phyloP scores from a whole-genome alignment of 768 basidiomycete genomes.

The Hygrocybe punicea region DNA sequence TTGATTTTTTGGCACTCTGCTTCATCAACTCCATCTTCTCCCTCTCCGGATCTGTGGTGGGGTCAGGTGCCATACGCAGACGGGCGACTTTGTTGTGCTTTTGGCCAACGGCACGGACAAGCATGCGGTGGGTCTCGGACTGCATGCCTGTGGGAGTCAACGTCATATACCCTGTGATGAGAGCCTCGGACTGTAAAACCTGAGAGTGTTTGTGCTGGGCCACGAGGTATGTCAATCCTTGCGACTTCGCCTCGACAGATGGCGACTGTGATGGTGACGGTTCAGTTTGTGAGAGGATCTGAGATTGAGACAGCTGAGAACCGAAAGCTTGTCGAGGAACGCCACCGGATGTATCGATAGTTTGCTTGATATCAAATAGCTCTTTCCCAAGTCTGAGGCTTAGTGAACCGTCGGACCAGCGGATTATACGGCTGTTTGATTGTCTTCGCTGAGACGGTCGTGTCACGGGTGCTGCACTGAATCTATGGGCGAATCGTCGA shows the following conservation, averaged over 20 bases:
- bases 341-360: conserved; percentile 72
- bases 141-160: conserved; percentile 88
- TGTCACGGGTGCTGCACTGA: neutral
- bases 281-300: conserved; percentile 5
- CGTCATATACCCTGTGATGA: conserved; percentile 78
- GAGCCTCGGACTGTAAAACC: conserved; percentile 81
- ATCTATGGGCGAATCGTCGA: neutral
- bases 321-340: conserved; percentile 57
- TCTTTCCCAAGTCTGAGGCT: conserved; percentile 92
- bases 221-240: conserved; percentile 84
- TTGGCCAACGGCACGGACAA: conserved; percentile 82
- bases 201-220: conserved; percentile 84
- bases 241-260: conserved; percentile 44
- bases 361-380: conserved; percentile 84
- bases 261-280: conserved; percentile 30
- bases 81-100: conserved; percentile 80
- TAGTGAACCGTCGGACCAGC: conserved; percentile 93
- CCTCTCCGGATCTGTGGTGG: conserved; percentile 70
- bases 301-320: conserved; percentile 41
- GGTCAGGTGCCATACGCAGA: conserved; percentile 76
- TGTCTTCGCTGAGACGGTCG: conserved; percentile 57
- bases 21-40: conserved; percentile 67
- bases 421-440: conserved; percentile 86
- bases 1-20: conserved; percentile 60
- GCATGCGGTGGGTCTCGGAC: conserved; percentile 83